Base-by-base conservation (phyloP, 2,329 filamentous ascomycete genomes). In the Aspergillus tubingensis region DNA sequence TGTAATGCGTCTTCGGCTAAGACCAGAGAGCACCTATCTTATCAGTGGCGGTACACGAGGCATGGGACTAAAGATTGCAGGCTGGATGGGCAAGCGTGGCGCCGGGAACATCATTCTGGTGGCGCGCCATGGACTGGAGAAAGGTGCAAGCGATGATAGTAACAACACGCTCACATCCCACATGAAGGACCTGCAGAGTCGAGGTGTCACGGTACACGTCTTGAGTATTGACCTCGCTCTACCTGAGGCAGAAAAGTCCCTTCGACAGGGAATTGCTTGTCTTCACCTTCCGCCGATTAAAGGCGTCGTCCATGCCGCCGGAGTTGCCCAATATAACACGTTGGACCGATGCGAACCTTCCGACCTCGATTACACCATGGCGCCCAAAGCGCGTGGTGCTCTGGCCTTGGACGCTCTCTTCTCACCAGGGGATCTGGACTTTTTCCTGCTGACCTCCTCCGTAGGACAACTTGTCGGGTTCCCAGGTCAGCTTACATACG, bases 31-130 rank as follows among this genome's bases (percentile, higher is more conserved):
- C 2, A 80, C 79, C 0, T 81, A 81, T 59, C 30, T 81, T 17
- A 74, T 81, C 25, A 78, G 78, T 13, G 78, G 79, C 44, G 77
- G 77, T 1, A 67, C 80, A 13, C 77, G 78, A 1, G 73, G 71
- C 10, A 70, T 81, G 2, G 79, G 79, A 1, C 70, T 81, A 3
- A 73, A 74, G 47, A 67, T 74, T 0, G 72, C 74, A 6, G 65
- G 70, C 11, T 80, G 75, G 57, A 63, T 81, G 3, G 72, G 76
- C 1, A 67, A 76, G 30, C 72, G 77, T n/a, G 77, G 77, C 0
- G 79, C 78, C 30, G 71, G 77, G 2, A 70, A 79, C n/a, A 61
- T 81, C 2, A 68, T 81, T 1, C 66, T 81, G 1, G 38, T 77
- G 4, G 80, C 78, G 1, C 75, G 79, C 8, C 73, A 74, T 10